These are phyloP conservation scores for Prillingera fragicola DNA, from an alignment of 1,284 basidiomycete genomes.

Conservation along the genomic window DNA sequence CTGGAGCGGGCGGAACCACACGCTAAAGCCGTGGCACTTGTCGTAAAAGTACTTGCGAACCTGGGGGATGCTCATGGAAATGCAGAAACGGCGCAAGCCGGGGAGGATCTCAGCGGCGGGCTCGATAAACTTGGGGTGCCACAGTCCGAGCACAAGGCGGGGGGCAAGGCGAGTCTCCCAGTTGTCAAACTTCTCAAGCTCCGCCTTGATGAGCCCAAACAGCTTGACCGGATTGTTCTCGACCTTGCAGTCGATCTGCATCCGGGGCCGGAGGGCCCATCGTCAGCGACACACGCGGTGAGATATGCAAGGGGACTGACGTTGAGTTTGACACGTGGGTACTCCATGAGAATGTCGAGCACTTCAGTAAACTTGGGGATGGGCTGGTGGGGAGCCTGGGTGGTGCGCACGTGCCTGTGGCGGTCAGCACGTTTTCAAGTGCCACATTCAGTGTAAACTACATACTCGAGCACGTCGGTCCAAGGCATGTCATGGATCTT, in stretches of 20 bases:
- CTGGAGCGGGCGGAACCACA: conserved; percentile 72
- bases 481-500: conserved; percentile 52
- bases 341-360: conserved; percentile 67
- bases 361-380: conserved; percentile 86
- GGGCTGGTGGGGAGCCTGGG: conserved; percentile 71
- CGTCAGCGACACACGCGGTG: conserved; percentile 59
- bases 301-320: conserved; percentile 67
- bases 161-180: conserved; percentile 82
- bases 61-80: conserved; percentile 60
- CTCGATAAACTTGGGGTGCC: conserved; percentile 70
- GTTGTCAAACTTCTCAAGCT: conserved; percentile 62
- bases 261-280: conserved; percentile 58
- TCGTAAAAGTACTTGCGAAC: conserved; percentile 88
- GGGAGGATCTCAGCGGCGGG: conserved; percentile 71
- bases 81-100: conserved; percentile 78
- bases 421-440: neutral
- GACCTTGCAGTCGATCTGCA: conserved; percentile 59
- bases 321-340: conserved; percentile 74
- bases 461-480: conserved; percentile 46
- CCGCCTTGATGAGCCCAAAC: conserved; percentile 75
- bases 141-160: conserved; percentile 72
- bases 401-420: conserved; percentile 65
- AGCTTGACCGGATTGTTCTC: conserved; percentile 84
- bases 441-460: conserved; percentile 9
- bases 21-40: conserved; percentile 79